A percentile compares a stretch with the other conserved stretches of the same genome.
These are phyloP conservation scores for Chaetomium globosum DNA, from an alignment of 2,329 filamentous ascomycete genomes.

Conservation along the genomic window DNA sequence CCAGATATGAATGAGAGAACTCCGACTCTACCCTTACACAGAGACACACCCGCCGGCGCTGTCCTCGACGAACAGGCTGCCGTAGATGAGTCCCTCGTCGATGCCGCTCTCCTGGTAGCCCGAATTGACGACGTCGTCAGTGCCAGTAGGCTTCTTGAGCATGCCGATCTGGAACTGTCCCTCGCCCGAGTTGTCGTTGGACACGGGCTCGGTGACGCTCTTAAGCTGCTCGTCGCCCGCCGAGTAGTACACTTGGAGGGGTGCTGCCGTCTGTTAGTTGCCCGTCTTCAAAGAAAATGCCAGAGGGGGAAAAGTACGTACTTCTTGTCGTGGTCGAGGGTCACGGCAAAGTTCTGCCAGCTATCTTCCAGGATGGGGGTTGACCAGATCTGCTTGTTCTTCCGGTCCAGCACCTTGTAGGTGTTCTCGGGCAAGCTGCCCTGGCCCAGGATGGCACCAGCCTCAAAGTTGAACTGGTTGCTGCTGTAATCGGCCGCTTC, in stretches of 20 bases:
- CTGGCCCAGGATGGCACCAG: slow-evolving; percentile 44
- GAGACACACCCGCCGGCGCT: slow-evolving; percentile 48
- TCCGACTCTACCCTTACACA: slow-evolving; percentile 37
- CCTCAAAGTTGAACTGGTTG: slow-evolving; percentile 47
- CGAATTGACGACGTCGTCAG: slow-evolving; percentile 52
- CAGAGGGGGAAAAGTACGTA: slow-evolving; percentile 40
- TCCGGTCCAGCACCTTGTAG: slow-evolving; percentile 48
- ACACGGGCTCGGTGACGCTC: slow-evolving; percentile 49
- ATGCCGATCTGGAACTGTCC: slow-evolving; percentile 61
- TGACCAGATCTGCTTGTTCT: slow-evolving; percentile 47
- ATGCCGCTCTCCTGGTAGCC: slow-evolving; percentile 53
- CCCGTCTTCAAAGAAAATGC: neutral
- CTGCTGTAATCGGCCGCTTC: slow-evolving; percentile 44
- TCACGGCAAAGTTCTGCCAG: slow-evolving; percentile 66
- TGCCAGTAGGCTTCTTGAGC: slow-evolving; percentile 60
- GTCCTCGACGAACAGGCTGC: slow-evolving; percentile 55
- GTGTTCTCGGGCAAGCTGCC: slow-evolving; percentile 43
- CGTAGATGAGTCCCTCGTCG: slow-evolving; percentile 55
- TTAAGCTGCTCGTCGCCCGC: slow-evolving; percentile 50
- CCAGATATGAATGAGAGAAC: neutral
- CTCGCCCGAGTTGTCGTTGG: slow-evolving; percentile 56
- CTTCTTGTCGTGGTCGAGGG: slow-evolving; percentile 59
- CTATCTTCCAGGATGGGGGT: slow-evolving; percentile 48
- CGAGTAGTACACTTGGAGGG: slow-evolving; percentile 60
- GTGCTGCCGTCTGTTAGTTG: slow-evolving; percentile 45